Percentiles rank a stretch among this genome's conserved stretches.
phyloP scores from a whole-genome alignment of 306 rosid species.

The Dalbergia cochinchinensis region DNA sequence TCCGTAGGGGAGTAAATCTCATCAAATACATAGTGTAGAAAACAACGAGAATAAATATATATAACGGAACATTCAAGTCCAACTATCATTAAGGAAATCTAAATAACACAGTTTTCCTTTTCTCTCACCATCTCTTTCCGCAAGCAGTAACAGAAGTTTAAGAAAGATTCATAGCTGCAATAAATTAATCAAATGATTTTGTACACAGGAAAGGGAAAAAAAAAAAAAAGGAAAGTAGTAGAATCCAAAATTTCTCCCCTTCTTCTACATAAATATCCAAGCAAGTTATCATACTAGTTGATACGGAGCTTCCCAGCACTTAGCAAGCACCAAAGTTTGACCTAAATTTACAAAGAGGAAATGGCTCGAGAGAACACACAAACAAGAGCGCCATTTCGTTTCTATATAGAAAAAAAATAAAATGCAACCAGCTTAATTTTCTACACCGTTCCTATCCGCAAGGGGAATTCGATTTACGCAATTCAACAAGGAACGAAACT shows the following conservation, averaged over 20 bases:
- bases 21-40: neutral
- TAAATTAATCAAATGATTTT: neutral
- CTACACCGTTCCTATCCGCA: constrained; percentile 17
- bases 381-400: constrained; percentile 38
- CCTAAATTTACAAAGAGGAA: constrained; percentile 40
- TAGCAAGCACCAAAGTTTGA: constrained; percentile 32
- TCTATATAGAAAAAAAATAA: neutral
- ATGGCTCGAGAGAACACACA: constrained; percentile 8
- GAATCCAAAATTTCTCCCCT: constrained; percentile 12
- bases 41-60: constrained; percentile 4
- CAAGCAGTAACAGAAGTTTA: neutral
- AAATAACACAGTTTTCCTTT: constrained; percentile 8
- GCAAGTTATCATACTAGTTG: constrained; percentile 13
- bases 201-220: neutral
- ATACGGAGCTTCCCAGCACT: constrained; percentile 7
- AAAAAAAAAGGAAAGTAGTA: neutral
- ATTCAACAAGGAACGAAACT: constrained; percentile 12
- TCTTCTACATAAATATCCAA: neutral
- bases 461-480: constrained; percentile 9
- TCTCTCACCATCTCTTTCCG: neutral
- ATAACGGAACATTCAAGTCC: neutral
- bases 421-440: constrained; percentile 30
- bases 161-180: neutral
- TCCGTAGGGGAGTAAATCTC: constrained; percentile 4
- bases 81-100: neutral